A percentile compares a stretch with the other conserved stretches of the same genome.
Evolutionary conservation across 129 eudicot species (phyloP).

Genomic region (Gnaphalium uliginosum): DNA sequence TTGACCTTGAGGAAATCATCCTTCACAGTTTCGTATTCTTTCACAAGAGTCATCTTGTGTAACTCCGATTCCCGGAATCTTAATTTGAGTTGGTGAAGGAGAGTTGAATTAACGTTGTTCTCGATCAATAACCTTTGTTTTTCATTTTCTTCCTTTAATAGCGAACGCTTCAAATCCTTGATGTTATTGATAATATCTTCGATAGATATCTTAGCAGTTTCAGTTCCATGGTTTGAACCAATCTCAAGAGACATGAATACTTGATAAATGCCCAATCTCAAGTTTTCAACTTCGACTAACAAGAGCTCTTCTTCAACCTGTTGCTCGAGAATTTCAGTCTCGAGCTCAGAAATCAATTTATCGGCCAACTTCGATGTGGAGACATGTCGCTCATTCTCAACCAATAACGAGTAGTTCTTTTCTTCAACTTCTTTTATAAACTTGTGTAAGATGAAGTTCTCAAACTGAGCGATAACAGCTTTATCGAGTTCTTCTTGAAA

Average conservation of each 20-base stretch:
- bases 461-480: conserved; percentile 89
- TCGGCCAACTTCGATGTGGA: conserved; percentile 78
- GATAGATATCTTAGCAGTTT: conserved; percentile 46
- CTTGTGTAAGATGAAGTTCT: conserved; percentile 77
- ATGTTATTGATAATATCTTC: conserved; percentile 49
- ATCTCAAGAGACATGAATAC: conserved; percentile 61
- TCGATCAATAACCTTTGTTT: conserved; percentile 60
- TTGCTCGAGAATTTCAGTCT: conserved; percentile 84
- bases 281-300: conserved; percentile 73
- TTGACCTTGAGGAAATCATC: background rate
- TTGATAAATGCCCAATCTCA: conserved; percentile 69
- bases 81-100: conserved; percentile 50
- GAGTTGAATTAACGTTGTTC: conserved; percentile 59
- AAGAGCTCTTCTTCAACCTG: conserved; percentile 86
- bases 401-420: conserved; percentile 56
- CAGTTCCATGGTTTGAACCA: conserved; percentile 30
- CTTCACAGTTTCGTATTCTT: conserved; percentile 13
- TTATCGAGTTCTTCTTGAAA: conserved; percentile 84
- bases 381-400: conserved; percentile 71
- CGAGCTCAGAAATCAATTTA: conserved; percentile 72
- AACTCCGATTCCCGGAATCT: conserved; percentile 53
- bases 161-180: conserved; percentile 44
- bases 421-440: conserved; percentile 85
- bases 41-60: conserved; percentile 39
- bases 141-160: conserved; percentile 54